Conservation (phyloP, 164 flowering plant genomes). For the Piper betle region DNA sequence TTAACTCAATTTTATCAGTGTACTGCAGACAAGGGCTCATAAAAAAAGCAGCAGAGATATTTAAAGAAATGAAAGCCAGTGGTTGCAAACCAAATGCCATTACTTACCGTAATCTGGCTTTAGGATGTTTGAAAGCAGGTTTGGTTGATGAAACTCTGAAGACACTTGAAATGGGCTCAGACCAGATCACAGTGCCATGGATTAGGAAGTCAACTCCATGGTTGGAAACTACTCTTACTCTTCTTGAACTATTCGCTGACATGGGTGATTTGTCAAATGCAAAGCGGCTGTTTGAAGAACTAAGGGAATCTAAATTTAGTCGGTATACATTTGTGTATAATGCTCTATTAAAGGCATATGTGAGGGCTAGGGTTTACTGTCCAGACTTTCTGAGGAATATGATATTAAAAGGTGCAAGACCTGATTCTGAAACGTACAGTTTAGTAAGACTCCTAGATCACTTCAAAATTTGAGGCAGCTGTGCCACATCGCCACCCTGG, state of each 20-base stretch:
- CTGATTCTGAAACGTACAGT: slow-evolving; percentile 89
- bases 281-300: slow-evolving; percentile 63
- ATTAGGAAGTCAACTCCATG: slow-evolving; percentile 72
- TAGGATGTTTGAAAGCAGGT: slow-evolving; percentile 72
- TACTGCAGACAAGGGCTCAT: slow-evolving; percentile 61
- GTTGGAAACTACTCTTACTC: slow-evolving; percentile 72
- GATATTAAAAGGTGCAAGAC: slow-evolving; percentile 88
- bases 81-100: slow-evolving; percentile 72
- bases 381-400: slow-evolving; percentile 66
- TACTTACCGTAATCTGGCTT: slow-evolving; percentile 65
- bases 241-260: slow-evolving; percentile 60
- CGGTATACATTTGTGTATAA: slow-evolving; percentile 83
- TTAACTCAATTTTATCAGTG: slow-evolving; percentile 71
- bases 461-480: slow-evolving; percentile 15
- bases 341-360: slow-evolving; percentile 65
- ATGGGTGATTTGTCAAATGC: slow-evolving; percentile 68
- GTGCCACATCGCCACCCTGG: background rate
- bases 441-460: slow-evolving; percentile 63
- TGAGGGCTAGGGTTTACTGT: slow-evolving; percentile 63
- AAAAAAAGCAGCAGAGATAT: slow-evolving; percentile 47
- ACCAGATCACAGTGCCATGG: slow-evolving; percentile 19
- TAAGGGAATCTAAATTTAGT: slow-evolving; percentile 49
- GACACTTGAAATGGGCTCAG: slow-evolving; percentile 46
- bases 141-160: slow-evolving; percentile 48
- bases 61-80: slow-evolving; percentile 46